Evolutionary conservation across 345 rosid species (phyloP).

Genomic region (Eucalyptus cloeziana): DNA sequence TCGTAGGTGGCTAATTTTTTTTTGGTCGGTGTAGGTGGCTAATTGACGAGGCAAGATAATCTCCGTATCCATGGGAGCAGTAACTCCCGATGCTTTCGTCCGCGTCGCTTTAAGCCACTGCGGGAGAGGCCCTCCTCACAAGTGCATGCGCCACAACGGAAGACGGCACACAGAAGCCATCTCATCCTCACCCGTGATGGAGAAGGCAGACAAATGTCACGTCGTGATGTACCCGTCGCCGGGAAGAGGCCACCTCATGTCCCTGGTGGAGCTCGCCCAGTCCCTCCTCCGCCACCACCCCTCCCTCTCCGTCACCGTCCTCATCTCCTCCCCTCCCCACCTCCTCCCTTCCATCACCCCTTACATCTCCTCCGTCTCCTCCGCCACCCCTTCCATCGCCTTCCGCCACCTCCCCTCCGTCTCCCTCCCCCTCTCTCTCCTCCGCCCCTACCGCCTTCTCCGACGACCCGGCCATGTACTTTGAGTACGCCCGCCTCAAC

Average conservation of each 20-base stretch:
- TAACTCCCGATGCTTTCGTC: neutral
- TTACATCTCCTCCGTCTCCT: neutral
- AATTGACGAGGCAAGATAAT: neutral
- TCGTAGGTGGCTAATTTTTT: neutral
- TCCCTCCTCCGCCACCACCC: neutral
- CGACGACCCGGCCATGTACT: neutral
- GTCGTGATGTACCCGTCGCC: constrained; percentile 9
- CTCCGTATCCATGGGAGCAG: too few species aligned
- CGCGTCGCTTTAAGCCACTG: neutral
- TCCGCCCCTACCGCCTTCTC: neutral
- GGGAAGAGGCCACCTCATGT: neutral
- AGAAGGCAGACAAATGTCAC: neutral
- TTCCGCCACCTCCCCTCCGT: constrained; percentile 15
- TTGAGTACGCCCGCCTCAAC: neutral
- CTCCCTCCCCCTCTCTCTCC: neutral
- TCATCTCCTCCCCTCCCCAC: neutral
- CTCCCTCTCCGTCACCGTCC: constrained; percentile 2
- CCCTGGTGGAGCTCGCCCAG: constrained; percentile 9
- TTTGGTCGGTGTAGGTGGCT: too few species aligned
- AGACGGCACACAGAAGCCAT: neutral
- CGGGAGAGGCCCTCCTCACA: neutral
- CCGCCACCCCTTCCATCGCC: neutral
- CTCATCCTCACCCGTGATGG: neutral
- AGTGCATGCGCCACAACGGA: neutral
- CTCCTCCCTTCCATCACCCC: neutral